phyloP scores from a whole-genome alignment of 108 stramenopile genomes.

The Schizochytrium sp. region DNA sequence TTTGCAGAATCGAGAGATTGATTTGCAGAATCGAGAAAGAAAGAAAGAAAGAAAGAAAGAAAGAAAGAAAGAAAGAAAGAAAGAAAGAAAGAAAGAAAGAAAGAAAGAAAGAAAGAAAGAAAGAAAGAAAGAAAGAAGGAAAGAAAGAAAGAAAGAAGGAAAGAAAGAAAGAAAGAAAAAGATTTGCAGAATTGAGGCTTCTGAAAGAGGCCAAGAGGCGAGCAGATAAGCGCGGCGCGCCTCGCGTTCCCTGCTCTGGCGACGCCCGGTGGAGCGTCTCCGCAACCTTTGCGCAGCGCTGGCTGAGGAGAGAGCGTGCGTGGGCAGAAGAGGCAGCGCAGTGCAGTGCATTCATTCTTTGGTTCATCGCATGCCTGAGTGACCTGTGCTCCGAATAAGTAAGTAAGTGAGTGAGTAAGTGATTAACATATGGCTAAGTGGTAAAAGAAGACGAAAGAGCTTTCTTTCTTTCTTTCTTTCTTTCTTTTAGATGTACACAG shows the following conservation, averaged over 20 bases:
- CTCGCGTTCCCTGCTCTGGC: background rate
- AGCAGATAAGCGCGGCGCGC: background rate
- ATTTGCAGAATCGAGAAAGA: too few relatives aligned
- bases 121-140: background rate
- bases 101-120: background rate
- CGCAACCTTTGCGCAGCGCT: too few relatives aligned
- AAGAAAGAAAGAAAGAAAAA: background rate
- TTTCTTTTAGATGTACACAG: background rate
- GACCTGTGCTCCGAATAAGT: background rate
- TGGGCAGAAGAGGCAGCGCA: background rate
- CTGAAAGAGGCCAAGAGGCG: background rate
- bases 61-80: background rate
- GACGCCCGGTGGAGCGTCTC: too few relatives aligned
- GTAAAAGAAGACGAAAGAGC: background rate
- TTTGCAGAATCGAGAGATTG: too few relatives aligned
- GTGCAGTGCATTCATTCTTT: slow-evolving; percentile 13
- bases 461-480: slow-evolving; percentile 14
- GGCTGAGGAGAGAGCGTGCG: background rate
- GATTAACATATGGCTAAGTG: background rate
- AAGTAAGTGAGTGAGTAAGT: background rate
- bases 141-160: slow-evolving; percentile 50
- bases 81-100: slow-evolving; percentile 56
- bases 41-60: too few relatives aligned
- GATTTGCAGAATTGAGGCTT: background rate
- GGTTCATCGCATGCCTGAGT: background rate